Evolutionary conservation across 2,329 filamentous ascomycete genomes (phyloP).

Genomic region (Colletotrichum viniferum): DNA sequence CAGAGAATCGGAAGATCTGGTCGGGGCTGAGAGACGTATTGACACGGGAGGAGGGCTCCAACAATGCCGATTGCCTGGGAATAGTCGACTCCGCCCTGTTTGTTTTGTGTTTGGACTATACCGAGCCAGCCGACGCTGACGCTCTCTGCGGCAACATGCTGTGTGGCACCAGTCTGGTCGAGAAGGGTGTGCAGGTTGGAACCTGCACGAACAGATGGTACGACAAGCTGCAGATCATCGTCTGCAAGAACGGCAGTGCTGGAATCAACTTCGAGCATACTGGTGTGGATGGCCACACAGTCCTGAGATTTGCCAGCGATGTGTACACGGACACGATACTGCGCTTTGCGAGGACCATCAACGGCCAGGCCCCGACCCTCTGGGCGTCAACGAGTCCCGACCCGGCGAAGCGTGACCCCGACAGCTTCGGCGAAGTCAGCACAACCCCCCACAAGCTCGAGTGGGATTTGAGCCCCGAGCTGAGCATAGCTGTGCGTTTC

Average conservation of each 20-base stretch:
- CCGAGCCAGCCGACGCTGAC: constrained; percentile 79
- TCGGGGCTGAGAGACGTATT: constrained; percentile 88
- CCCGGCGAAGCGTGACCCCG: constrained; percentile 87
- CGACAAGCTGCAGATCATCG: constrained; percentile 98
- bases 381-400: constrained; percentile 93
- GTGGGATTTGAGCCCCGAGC: constrained; percentile 95
- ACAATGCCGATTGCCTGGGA: constrained; percentile 94
- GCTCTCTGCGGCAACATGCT: constrained; percentile 99
- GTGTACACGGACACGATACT: constrained; percentile 98
- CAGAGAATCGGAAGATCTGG: constrained; percentile 96
- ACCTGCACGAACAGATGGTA: constrained; percentile 99
- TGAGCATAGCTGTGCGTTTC: constrained; percentile 90
- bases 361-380: constrained; percentile 86
- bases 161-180: constrained; percentile 89
- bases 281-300: constrained; percentile 95
- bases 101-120: constrained; percentile 89
- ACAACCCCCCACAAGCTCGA: constrained; percentile 95
- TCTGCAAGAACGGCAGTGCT: constrained; percentile 97
- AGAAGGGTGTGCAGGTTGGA: constrained; percentile 92
- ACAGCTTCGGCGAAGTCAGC: constrained; percentile 90
- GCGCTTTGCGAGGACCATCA: constrained; percentile 93
- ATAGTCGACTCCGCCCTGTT: constrained; percentile 96
- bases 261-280: constrained; percentile 99
- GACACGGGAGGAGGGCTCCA: constrained; percentile 83
- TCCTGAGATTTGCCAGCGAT: constrained; percentile 93